Base-by-base conservation (phyloP, 805 yeast genomes). In the Nakazawaea populi region DNA sequence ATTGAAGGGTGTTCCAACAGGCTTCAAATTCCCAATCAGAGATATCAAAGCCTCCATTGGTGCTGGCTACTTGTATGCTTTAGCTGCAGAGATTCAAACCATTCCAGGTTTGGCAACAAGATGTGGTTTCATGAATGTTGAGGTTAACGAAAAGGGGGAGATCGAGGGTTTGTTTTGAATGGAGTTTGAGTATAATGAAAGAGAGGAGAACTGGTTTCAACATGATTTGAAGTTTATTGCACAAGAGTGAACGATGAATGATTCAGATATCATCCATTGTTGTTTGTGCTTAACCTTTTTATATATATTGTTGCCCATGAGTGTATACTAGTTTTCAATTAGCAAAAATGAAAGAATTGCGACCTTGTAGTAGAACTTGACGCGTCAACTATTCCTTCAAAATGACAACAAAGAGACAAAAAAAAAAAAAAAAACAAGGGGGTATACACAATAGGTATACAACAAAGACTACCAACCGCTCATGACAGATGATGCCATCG, bases 21-120 rank as follows among this genome's bases (percentile, higher is more conserved):
- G 96, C 7, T 92, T 91, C 75, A 87, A 82, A 14, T 87, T 92
- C 67, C 98, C 99, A 47, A 89, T 92, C 60, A 81, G 96, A 67
- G 99, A 92, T 60, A 88, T 92, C 56, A 85, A 96, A 70, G 91
- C 92, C 40, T 86, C 96, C 37, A 88, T 89, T 51, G 99, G 99
- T 69, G 98, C 97, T 45, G 97, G 97, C 8, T 92, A 92, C 71
- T 76, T 92, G 65, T 94, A 92, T 64, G 98, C 98, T 1, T 77
- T 92, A 60, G 97, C 97, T 14, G 97, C 96, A 51, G 96, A 92
- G 70, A 92, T 92, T 62, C 90, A 87, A 85, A 92, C 99, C 30
- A 91, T 92, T 60, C 99, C 99, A 30, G 99, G 99, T 54, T 75
- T 92, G 64, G 95, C 97, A 51, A 92, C 98, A 8, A 91, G 88